phyloP scores from a whole-genome alignment of 345 rosid species.

The Geranium rotundifolium region DNA sequence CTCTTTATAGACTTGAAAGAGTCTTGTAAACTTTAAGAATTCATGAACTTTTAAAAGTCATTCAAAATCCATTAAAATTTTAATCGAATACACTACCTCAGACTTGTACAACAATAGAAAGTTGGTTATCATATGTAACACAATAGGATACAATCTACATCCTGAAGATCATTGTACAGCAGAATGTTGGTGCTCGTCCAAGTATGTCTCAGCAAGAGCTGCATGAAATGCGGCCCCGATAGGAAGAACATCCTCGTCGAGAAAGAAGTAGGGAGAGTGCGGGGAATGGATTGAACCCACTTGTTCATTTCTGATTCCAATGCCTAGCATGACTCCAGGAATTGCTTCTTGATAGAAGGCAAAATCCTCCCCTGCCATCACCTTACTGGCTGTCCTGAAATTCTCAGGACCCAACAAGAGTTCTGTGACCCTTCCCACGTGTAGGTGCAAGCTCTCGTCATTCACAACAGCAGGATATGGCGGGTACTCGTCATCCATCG shows the following conservation, averaged over 20 bases:
- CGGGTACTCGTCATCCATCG: constrained; percentile 34
- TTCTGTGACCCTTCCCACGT: constrained; percentile 36
- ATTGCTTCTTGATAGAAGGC: constrained; percentile 63
- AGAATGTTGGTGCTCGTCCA: constrained; percentile 34
- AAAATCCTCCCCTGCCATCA: constrained; percentile 84
- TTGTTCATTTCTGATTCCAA: constrained; percentile 63
- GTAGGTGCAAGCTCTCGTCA: constrained; percentile 41
- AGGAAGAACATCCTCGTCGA: constrained; percentile 74
- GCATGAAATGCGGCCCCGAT: constrained; percentile 64
- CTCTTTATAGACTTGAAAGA: too few species aligned
- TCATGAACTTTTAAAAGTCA: too few species aligned
- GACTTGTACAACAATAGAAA: too few species aligned
- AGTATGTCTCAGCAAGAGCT: constrained; percentile 54
- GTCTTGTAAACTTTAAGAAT: too few species aligned
- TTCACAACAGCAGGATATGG: constrained; percentile 57
- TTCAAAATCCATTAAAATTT: too few species aligned
- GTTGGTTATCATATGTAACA: too few species aligned
- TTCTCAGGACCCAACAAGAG: constrained; percentile 54
- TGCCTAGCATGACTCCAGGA: constrained; percentile 57
- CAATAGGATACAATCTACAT: too few species aligned
- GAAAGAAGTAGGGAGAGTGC: constrained; percentile 65
- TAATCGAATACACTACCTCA: too few species aligned
- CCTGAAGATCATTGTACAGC: too few species aligned
- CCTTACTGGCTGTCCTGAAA: constrained; percentile 25
- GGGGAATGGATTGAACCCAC: constrained; percentile 51